A percentile compares a stretch with the other conserved stretches of the same genome.
Conservation (phyloP, 495 filamentous ascomycete species). For the Lepidopterella palustris region DNA sequence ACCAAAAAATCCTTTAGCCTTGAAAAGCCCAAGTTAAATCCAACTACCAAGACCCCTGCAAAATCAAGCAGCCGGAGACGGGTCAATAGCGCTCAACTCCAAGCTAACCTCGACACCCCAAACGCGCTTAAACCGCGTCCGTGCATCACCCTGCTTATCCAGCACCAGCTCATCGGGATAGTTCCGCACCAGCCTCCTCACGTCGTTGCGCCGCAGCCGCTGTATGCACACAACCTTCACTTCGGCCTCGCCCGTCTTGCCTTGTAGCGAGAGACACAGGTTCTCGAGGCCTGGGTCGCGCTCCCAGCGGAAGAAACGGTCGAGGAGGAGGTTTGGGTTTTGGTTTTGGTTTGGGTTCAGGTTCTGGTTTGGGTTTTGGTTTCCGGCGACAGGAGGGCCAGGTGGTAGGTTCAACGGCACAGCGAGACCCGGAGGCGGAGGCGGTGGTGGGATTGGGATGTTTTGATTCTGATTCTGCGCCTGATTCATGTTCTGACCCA, state of each 20-base stretch:
- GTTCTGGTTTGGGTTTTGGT: constrained; percentile 4
- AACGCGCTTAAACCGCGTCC: constrained; percentile 20
- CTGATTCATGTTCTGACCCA: background rate
- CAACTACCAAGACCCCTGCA: background rate
- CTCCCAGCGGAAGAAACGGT: constrained; percentile 23
- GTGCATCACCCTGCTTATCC: constrained; percentile 25
- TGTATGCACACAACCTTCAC: constrained; percentile 25
- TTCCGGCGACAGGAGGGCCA: background rate
- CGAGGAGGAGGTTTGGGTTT: background rate
- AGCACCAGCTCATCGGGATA: constrained; percentile 19
- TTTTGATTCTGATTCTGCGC: constrained; percentile 4
- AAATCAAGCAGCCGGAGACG: background rate
- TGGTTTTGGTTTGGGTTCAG: background rate
- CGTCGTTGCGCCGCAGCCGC: constrained; percentile 18
- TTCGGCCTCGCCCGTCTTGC: constrained; percentile 16
- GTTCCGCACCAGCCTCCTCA: constrained; percentile 1
- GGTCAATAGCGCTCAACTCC: constrained; percentile 16
- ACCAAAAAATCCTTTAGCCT: too few relatives aligned
- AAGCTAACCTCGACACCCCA: constrained; percentile 19
- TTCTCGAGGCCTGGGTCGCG: constrained; percentile 23
- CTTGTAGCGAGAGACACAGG: constrained; percentile 19
- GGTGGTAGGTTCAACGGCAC: too few relatives aligned
- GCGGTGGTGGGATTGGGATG: constrained; percentile 2
- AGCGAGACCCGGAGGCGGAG: background rate
- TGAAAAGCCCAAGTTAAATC: background rate